These are phyloP conservation scores for Naganishia vaughanmartiniae DNA, from an alignment of 768 basidiomycete genomes.

Conservation along the genomic window DNA sequence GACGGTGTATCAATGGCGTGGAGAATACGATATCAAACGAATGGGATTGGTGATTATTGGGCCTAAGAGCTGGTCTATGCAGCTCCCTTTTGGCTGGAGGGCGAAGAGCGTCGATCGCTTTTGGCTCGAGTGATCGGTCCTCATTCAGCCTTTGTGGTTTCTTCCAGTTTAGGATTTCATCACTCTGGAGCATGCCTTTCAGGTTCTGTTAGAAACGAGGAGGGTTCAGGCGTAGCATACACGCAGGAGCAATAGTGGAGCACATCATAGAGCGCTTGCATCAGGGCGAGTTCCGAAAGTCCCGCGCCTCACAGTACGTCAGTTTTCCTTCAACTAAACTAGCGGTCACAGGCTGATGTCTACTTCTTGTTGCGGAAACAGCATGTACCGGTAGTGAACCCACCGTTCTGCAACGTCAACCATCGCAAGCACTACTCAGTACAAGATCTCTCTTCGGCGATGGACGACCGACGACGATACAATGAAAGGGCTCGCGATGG, in stretches of 20 bases:
- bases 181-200: background rate
- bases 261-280: background rate
- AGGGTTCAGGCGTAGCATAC: background rate
- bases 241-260: background rate
- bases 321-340: background rate
- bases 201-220: background rate
- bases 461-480: slow-evolving; percentile 13
- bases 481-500: background rate
- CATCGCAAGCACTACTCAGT: background rate
- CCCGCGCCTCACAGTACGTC: background rate
- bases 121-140: background rate
- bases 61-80: background rate
- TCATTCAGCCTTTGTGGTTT: background rate
- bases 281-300: background rate
- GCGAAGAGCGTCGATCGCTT: background rate
- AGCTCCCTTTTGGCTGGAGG: background rate
- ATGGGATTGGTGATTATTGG: background rate
- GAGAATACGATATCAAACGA: background rate
- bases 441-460: background rate
- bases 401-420: background rate
- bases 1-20: background rate
- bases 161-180: slow-evolving; percentile 2
- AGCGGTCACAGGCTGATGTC: background rate
- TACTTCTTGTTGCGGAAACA: background rate
- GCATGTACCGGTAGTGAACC: background rate